phyloP scores from a whole-genome alignment of 1,284 basidiomycete species.

The Puccinia coronata region DNA sequence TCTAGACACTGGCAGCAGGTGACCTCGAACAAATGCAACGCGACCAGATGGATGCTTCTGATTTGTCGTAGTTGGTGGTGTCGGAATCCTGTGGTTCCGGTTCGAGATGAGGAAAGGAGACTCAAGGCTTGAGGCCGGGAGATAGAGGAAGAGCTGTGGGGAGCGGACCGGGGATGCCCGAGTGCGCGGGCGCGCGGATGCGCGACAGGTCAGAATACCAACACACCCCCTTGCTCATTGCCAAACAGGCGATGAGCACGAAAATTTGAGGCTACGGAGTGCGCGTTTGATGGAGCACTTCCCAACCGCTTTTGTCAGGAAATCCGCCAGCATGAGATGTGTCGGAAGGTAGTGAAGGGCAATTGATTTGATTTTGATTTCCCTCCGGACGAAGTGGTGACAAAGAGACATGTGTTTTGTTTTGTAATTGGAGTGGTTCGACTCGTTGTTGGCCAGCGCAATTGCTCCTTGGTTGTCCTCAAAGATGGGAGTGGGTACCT shows the following conservation, averaged over 20 bases:
- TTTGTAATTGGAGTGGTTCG: not conserved
- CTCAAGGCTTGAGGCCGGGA: too few species aligned
- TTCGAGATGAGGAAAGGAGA: too few species aligned
- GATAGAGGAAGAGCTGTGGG: too few species aligned
- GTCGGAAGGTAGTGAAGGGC: not conserved
- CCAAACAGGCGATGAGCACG: not conserved
- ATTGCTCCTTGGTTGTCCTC: not conserved
- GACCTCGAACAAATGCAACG: too few species aligned
- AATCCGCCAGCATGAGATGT: not conserved
- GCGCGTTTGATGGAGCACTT: not conserved
- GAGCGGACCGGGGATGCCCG: too few species aligned
- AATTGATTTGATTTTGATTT: not conserved
- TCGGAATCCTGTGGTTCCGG: too few species aligned
- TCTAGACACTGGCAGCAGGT: too few species aligned
- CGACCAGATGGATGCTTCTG: too few species aligned
- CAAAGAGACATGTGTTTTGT: not conserved
- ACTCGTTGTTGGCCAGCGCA: not conserved
- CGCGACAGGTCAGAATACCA: too few species aligned
- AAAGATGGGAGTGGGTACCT: not conserved
- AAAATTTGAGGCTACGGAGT: not conserved
- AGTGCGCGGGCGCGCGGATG: too few species aligned
- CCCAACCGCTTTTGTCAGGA: not conserved
- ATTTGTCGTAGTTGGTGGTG: too few species aligned
- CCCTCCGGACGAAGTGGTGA: not conserved
- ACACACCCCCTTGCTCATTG: conserved; percentile 6